Base-by-base conservation (phyloP, 768 basidiomycete species). In the Collybia sordida region DNA sequence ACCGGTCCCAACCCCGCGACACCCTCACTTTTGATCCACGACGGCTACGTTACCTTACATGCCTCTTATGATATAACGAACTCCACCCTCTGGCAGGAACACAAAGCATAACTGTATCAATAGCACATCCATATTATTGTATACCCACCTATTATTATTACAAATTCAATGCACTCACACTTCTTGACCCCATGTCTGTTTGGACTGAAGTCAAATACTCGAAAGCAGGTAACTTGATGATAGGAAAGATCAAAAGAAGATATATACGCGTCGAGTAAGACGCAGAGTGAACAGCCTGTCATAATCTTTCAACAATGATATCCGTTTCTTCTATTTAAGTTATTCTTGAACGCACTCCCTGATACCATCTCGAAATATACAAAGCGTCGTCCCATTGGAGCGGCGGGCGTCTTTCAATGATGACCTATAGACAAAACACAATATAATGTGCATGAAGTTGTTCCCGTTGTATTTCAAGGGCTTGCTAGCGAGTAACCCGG, bases 351-450 rank as follows among this genome's bases (percentile, higher is more conserved):
- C 64, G 51, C 75, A 63, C 70, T 85, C 85, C 68, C 82, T 88
- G 46, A 91, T 89, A 15, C 90, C 90, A 41, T 90, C 88, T 66
- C 88, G 90, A 73, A 84, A 86, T 18, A 82, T 82, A 60, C 90
- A 89, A 56, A 92, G 61, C 81, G 88, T 85, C 55, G 92, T 65
- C 66, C 91, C 90, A 71, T 90, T 90, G 9, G 85, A 80, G 52
- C 77, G 72, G 24, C 72, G 7, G 75, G 72, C 8, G 86, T 86
- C 78, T 86, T 90, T 12, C 91, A 93, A 7, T 83, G 81, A 65
- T 92, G 87, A 5, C 93, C 90, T 64, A 92, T 92, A 17, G 85
- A 88, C 93, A 93, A 95, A 61, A 94, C 93, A 55, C 94, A 95
- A 12, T 90, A 91, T 21, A 95, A 68, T 0, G 91, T 86, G 57